phyloP scores from a whole-genome alignment of 1,284 basidiomycete genomes.

The Ceratobasidium sp. region DNA sequence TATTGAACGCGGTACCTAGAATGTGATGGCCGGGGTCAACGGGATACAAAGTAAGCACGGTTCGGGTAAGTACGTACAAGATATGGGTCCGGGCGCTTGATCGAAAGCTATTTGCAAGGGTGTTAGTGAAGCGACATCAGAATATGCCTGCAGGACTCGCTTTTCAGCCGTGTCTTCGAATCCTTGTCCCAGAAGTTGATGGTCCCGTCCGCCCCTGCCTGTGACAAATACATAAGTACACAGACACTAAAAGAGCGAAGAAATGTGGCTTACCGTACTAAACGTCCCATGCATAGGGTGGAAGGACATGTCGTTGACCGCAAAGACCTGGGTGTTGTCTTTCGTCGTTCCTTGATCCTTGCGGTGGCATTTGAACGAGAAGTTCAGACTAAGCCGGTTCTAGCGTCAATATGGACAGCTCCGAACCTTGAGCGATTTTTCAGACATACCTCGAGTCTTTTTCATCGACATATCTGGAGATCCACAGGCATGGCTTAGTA shows the following conservation, averaged over 20 bases:
- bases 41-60: constrained; percentile 48
- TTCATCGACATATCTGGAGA: constrained; percentile 78
- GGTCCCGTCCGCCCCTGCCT: constrained; percentile 41
- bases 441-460: constrained; percentile 69
- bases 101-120: constrained; percentile 67
- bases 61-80: constrained; percentile 49
- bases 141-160: constrained; percentile 59
- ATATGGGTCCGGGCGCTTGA: constrained; percentile 71
- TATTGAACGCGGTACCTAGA: constrained; percentile 79
- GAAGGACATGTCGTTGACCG: constrained; percentile 93
- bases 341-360: constrained; percentile 72
- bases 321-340: constrained; percentile 84
- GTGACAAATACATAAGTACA: background rate
- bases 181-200: constrained; percentile 83
- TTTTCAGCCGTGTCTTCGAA: constrained; percentile 86
- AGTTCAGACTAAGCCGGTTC: background rate
- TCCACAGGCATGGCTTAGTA: constrained; percentile 41
- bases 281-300: constrained; percentile 95
- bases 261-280: constrained; percentile 81
- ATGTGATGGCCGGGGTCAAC: constrained; percentile 46
- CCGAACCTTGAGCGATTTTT: constrained; percentile 38
- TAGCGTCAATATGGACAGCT: constrained; percentile 3
- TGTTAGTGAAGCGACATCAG: background rate
- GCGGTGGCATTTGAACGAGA: constrained; percentile 92
- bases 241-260: background rate